phyloP scores from a whole-genome alignment of 2,329 filamentous ascomycete species.

The Rhinocladiella similis region DNA sequence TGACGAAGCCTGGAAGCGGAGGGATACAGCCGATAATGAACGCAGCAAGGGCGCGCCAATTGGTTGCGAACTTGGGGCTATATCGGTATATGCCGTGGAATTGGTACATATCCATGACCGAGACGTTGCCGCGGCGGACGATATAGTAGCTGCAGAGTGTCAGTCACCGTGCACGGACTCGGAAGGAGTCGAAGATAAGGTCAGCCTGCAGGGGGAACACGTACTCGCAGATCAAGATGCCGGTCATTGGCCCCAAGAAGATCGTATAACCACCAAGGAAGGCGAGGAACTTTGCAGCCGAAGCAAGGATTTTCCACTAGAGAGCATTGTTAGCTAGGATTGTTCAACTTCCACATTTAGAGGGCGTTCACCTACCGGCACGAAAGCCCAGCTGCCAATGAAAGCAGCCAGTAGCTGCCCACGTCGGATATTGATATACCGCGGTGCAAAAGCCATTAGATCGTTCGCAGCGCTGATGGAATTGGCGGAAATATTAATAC shows the following conservation, averaged over 20 bases:
- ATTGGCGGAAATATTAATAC: slow-evolving; percentile 58
- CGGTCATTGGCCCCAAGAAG: slow-evolving; percentile 65
- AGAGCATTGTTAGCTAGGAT: not conserved
- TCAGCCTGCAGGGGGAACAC: slow-evolving; percentile 5
- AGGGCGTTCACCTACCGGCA: slow-evolving; percentile 40
- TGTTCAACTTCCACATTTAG: not conserved
- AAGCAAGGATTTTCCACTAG: slow-evolving; percentile 63
- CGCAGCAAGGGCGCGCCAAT: slow-evolving; percentile 44
- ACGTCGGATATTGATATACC: slow-evolving; percentile 57
- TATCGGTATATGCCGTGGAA: slow-evolving; percentile 29
- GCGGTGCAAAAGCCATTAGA: slow-evolving; percentile 55
- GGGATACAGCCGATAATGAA: slow-evolving; percentile 26
- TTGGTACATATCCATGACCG: slow-evolving; percentile 27
- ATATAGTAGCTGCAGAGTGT: slow-evolving; percentile 19
- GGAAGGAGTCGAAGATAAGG: not conserved
- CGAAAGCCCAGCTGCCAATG: slow-evolving; percentile 57
- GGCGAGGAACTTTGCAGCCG: slow-evolving; percentile 58
- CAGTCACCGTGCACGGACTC: slow-evolving; percentile 1
- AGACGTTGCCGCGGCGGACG: slow-evolving; percentile 22
- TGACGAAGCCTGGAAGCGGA: slow-evolving; percentile 47
- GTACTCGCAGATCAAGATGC: slow-evolving; percentile 50
- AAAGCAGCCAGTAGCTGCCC: slow-evolving; percentile 58
- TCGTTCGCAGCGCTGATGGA: slow-evolving; percentile 57
- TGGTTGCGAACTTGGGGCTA: slow-evolving; percentile 34
- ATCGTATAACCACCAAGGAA: slow-evolving; percentile 68